A percentile compares a stretch with the other conserved stretches of the same genome.
Evolutionary conservation across 805 yeast genomes (phyloP).

Genomic region (Pichia nanzhaoensis): DNA sequence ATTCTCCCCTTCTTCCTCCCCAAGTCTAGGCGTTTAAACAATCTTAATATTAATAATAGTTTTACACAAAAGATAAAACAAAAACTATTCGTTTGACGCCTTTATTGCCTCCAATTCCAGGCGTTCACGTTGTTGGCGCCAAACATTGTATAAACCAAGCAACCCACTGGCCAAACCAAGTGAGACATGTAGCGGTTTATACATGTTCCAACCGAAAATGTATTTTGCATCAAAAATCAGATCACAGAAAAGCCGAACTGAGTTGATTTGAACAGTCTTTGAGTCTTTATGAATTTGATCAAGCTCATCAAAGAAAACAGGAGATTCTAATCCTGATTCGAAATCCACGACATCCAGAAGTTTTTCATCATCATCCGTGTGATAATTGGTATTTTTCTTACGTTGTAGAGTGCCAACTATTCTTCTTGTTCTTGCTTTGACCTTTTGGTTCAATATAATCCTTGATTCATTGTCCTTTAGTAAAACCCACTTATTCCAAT

Average conservation of each 20-base stretch:
- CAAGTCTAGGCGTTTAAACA: too few species aligned
- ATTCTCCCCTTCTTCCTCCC: too few species aligned
- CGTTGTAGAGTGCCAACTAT: constrained; percentile 15
- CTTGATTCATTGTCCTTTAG: constrained; percentile 45
- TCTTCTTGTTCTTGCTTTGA: constrained; percentile 45
- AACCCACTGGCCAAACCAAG: constrained; percentile 31
- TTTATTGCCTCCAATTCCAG: constrained; percentile 11
- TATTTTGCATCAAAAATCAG: constrained; percentile 41
- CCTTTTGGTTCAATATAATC: constrained; percentile 51
- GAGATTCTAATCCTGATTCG: background rate
- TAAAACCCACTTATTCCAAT: constrained; percentile 37
- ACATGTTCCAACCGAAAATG: constrained; percentile 35
- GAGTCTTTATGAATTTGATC: constrained; percentile 25
- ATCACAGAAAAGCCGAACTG: constrained; percentile 39
- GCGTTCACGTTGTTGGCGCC: constrained; percentile 21
- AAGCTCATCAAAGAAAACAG: constrained; percentile 3
- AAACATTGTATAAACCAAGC: constrained; percentile 28
- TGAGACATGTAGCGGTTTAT: constrained; percentile 24
- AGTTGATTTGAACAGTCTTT: constrained; percentile 32
- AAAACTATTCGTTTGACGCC: background rate
- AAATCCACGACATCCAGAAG: background rate
- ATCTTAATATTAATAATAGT: background rate
- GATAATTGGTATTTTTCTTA: constrained; percentile 2
- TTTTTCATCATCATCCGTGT: background rate
- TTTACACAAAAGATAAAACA: background rate